Percentiles rank a stretch among this genome's conserved stretches.
Conservation (phyloP, 2,329 filamentous ascomycete genomes). For the Penicillium brasilianum region DNA sequence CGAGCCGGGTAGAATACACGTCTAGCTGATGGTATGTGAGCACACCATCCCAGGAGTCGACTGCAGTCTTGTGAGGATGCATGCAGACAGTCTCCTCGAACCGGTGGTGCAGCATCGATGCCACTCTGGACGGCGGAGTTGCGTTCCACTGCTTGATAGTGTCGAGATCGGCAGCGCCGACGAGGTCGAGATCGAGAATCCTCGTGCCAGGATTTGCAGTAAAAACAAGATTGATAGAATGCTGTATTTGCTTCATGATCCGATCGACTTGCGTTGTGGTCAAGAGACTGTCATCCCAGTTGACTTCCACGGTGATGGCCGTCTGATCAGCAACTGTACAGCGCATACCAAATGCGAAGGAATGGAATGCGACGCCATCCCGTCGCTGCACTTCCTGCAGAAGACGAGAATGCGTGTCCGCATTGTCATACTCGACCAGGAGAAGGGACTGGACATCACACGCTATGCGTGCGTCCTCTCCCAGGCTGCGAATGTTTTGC, state of each 20-base stretch:
- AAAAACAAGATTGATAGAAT: neutral
- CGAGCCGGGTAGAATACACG: neutral
- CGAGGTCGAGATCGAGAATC: neutral
- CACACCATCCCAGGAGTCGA: slow-evolving; percentile 7
- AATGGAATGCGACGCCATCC: neutral
- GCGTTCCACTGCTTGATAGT: neutral
- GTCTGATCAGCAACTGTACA: neutral
- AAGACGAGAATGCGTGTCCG: neutral
- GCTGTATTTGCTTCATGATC: neutral
- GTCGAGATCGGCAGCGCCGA: neutral
- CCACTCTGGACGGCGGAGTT: neutral
- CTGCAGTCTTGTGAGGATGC: neutral
- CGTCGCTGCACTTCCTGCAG: slow-evolving; percentile 1
- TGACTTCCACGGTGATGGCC: neutral
- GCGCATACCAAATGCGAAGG: neutral
- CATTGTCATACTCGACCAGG: neutral
- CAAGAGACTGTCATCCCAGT: slow-evolving; percentile 1
- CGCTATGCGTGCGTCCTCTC: neutral
- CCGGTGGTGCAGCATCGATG: neutral
- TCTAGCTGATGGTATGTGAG: slow-evolving; percentile 6
- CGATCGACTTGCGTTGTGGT: neutral
- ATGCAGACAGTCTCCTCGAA: neutral
- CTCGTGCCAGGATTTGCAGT: neutral
- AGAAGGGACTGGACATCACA: slow-evolving; percentile 1
- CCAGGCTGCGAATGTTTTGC: neutral